Base-by-base conservation (phyloP, 1,139 yeast species). In the Saccharomyces hybrid region DNA sequence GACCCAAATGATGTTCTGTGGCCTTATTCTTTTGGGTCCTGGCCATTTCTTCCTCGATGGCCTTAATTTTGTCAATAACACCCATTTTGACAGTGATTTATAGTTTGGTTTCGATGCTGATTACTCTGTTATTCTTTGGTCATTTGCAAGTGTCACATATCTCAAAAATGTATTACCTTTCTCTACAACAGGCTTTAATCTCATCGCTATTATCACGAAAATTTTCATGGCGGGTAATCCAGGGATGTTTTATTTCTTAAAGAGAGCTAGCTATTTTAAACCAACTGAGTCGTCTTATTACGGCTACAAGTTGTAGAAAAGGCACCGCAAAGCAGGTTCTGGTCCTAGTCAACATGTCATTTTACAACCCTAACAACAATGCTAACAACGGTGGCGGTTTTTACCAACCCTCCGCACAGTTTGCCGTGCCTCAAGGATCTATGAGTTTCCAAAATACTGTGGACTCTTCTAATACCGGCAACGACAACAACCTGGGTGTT, bases 11-110 rank as follows among this genome's bases (percentile, higher is more conserved):
- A 71, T 91, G 91, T 74, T 93, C 98, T 1, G 99, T 93, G 61
- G 99, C 98, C 74, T 93, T 93, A 70, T 93, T 93, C 77, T 93
- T 93, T 70, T 93, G 99, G 34, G 99, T 93, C 59, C 97, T 79
- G 46, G 96, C 83, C 77, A 93, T 82, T 72, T 93, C 99, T 72
- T 86, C 95, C 73, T 89, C 96, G 74, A 93, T 90, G 73, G 84
- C 89, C 58, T 84, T 84, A 64, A 91, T 91, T 70, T 89, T 90
- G 62, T 90, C 97, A 16, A 73, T 62, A 41, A 70, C 58, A 60
- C 74, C 74, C 71, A 70, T 68, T 27, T 60, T 16, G 23, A 19
- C 5, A 9, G 42, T 34, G 23, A 13, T 34, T n/a, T 34, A 13
- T 34, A 34, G n/a, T 13, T 16, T 38, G 13, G n/a, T 38, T 8